Evolutionary conservation across 108 stramenopile species (phyloP), one percentile per base, ranked within the genome.

Genomic region (Cyclotella distinguenda): DNA sequence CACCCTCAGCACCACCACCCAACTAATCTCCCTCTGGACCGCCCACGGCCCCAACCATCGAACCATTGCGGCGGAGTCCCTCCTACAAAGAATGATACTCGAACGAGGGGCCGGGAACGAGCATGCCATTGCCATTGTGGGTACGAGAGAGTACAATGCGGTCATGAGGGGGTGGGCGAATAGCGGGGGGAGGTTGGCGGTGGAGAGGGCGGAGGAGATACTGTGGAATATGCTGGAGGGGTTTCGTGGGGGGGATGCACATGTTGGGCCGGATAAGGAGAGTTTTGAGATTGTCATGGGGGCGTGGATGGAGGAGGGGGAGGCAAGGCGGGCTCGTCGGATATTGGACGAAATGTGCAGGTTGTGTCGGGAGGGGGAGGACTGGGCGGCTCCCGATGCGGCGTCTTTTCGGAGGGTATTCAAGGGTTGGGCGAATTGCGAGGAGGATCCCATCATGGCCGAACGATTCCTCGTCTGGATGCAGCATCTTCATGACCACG

Each of bases 61-160:
- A 33, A 86, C 91, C 11, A 59, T 93, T 45, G 77, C 79, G 3
- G 71, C 86, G 4, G 91, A 93, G 64, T 59, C 63, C 4, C 53
- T 93, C 4, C 50, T 93, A 27, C 86, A 88, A 43, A 78, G 91
- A 49, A 71, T 93, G 45, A 72, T 89, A 45, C 88, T 85, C 33
- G 91, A 93, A 62, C 61, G 77, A 23, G 43, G 68, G 8, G 88
- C 85, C 6, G 88, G 88, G 9, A 89, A 88, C 63, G 38, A 33
- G 9, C 60, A 80, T 19, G 79, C 76, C 1, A 63, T 75, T 64
- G 74, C 25, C 22, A 67, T n/a, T n/a, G n/a, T n/a, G n/a, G n/a
- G 21, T 70, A 87, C 64, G 2, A 27, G 55, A 46, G 66, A 78
- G 51, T 93, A 93, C 70, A 93, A 93, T 60, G 80, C 82, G 13